A percentile compares a stretch with the other conserved stretches of the same genome.
Evolutionary conservation across 306 rosid species (phyloP).

Genomic region (Medicago arabica): DNA sequence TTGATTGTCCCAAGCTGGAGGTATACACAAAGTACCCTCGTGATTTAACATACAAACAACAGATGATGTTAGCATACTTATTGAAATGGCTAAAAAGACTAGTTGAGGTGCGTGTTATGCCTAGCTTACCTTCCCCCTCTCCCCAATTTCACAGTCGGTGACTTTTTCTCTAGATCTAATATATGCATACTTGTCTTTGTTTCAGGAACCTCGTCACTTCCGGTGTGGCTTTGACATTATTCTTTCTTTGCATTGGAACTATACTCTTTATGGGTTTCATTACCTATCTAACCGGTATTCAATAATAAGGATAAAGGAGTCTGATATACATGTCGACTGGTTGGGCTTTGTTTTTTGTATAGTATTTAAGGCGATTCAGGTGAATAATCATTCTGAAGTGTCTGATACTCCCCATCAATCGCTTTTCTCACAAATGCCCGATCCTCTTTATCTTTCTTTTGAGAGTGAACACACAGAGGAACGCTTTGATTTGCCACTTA

Average conservation of each 20-base stretch:
- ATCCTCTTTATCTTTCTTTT: conserved; percentile 27
- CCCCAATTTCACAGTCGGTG: background rate
- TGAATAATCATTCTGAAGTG: background rate
- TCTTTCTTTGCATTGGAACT: background rate
- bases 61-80: too few relatives aligned
- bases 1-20: too few relatives aligned
- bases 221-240: conserved; percentile 40
- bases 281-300: background rate
- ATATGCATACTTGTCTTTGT: background rate
- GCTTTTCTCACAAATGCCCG: background rate
- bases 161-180: too few relatives aligned
- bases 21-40: too few relatives aligned
- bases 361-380: conserved; percentile 3
- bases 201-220: conserved; percentile 23
- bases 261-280: background rate
- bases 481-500: background rate
- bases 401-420: background rate
- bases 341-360: conserved; percentile 16
- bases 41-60: too few relatives aligned
- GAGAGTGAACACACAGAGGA: conserved; percentile 16
- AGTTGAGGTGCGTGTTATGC: background rate
- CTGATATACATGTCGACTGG: background rate
- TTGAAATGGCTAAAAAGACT: background rate
- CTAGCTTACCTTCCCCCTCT: background rate
- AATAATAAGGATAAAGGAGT: background rate